Conservation (phyloP, 208 protist species). For the Crithidia expoeki region DNA sequence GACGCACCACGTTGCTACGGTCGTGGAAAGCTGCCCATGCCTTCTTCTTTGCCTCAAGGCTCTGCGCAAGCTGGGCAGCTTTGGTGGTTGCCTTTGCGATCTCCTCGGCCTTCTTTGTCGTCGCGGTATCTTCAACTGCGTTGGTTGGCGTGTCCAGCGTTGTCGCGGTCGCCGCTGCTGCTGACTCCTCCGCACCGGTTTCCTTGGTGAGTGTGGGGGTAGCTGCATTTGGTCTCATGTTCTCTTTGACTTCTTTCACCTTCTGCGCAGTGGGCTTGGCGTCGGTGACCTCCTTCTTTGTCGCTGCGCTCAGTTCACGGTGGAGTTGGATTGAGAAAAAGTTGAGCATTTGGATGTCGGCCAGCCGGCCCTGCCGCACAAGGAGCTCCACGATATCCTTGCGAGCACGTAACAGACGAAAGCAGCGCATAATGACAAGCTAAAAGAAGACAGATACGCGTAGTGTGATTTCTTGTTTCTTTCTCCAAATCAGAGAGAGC, state of each 20-base stretch:
- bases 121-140: not conserved
- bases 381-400: conserved; percentile 70
- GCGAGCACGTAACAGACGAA: conserved; percentile 33
- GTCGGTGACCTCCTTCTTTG: not conserved
- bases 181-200: not conserved
- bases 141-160: not conserved
- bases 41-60: conserved; percentile 14
- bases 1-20: conserved; percentile 27
- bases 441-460: not conserved
- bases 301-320: conserved; percentile 16
- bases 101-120: conserved; percentile 4
- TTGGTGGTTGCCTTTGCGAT: conserved; percentile 5
- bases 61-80: conserved; percentile 16
- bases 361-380: conserved; percentile 59
- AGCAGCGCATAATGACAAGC: conserved; percentile 28
- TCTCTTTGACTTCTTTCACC: not conserved
- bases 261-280: conserved; percentile 3
- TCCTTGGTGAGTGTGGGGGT: not conserved
- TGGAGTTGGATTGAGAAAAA: conserved; percentile 61
- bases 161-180: not conserved
- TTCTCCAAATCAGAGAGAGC: no score
- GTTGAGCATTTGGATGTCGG: conserved; percentile 70
- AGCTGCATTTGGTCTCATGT: not conserved
- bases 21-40: conserved; percentile 28
- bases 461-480: conserved; percentile 1